Evolutionary conservation across 257 asterid species (phyloP), one percentile per base, ranked within the genome.

Genomic region (Rubia yunnanensis): DNA sequence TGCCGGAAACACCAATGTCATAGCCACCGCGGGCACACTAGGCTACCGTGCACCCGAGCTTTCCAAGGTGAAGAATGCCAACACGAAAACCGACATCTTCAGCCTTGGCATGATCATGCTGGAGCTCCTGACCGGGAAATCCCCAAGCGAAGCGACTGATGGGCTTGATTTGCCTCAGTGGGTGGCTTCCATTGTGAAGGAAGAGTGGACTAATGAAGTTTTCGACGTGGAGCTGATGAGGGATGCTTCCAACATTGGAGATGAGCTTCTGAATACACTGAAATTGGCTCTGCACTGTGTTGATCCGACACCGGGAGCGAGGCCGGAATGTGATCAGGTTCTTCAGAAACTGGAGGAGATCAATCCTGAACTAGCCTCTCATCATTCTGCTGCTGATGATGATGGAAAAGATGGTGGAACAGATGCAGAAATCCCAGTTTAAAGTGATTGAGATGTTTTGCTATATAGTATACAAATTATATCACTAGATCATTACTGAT

Each of bases 31-130:
- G 9, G 87, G 84, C 32, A 65, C 82, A 2, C 60, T 78, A 60
- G 97, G 96, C 0, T 87, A 92, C 48, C 83, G 95, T 0, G 97
- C 97, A 4, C 98, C 98, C 0, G 98, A 92, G 87, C 77, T 89
- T 1, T 80, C 96, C 0, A 87, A 85, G 50, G 79, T 78, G 66
- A 89, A 89, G 83, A 83, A 86, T 23, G 88, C 83, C 11, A 89
- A 67, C 78, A 72, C 83, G 6, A 85, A 88, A 41, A 77, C 95
- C 0, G 99, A 92, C 39, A 81, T 92, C 3, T 89, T 77, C 69
- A 89, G 99, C 84, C 81, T 92, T 0, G 99, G 99, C 0, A 92
- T 92, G 63, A 87, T 92, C 68, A 79, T 92, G 26, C 60, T 92
- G 69, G 99, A 92, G 80, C 97, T 92, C 20, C 59, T 92, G 13